phyloP scores from a whole-genome alignment of 306 rosid genomes.

The Luffa aegyptiaca region DNA sequence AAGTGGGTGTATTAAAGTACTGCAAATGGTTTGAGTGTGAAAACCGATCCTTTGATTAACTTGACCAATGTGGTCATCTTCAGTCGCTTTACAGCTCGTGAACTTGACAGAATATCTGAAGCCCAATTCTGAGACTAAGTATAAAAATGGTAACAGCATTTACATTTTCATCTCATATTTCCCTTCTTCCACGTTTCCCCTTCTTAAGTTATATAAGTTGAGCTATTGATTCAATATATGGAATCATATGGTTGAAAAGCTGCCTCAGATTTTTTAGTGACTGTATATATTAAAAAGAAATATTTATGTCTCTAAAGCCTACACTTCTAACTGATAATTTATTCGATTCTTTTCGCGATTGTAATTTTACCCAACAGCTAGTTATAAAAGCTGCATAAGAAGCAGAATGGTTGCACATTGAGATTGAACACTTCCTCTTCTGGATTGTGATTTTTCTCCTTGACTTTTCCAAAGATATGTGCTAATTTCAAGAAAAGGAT shows the following conservation, averaged over 20 bases:
- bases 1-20: conserved; percentile 77
- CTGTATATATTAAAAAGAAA: neutral
- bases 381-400: conserved; percentile 4
- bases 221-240: neutral
- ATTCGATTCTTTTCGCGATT: conserved; percentile 9
- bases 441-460: neutral
- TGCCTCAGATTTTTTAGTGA: neutral
- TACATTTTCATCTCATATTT: neutral
- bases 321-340: conserved; percentile 6
- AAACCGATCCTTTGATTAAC: neutral
- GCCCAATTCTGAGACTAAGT: neutral
- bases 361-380: conserved; percentile 4
- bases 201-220: neutral
- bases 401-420: neutral
- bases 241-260: conserved; percentile 1
- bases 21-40: conserved; percentile 54
- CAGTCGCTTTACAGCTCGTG: neutral
- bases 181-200: neutral
- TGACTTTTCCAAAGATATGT: neutral
- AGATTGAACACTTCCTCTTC: neutral
- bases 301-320: neutral
- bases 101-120: conserved; percentile 1
- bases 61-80: neutral
- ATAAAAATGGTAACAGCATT: conserved; percentile 1
- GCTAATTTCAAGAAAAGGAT: neutral